These are phyloP conservation scores for Cryptosporidium ubiquitum DNA, from an alignment of 169 alveolate genomes.

Conservation along the genomic window DNA sequence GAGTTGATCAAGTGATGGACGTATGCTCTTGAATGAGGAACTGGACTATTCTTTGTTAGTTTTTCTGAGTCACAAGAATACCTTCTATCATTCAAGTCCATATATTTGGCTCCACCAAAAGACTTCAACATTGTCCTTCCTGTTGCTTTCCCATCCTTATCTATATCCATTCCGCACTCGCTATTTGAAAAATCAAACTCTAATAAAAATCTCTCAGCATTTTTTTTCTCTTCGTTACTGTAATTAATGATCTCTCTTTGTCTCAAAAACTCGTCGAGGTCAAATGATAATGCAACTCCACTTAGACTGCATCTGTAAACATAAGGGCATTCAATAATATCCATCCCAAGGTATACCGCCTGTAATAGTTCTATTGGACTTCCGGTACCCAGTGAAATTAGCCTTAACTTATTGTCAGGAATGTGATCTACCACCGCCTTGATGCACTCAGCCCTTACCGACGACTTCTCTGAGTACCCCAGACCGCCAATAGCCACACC, in stretches of 20 bases:
- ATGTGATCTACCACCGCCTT: conserved; percentile 25
- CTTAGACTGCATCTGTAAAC: conserved; percentile 40
- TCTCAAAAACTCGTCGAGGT: conserved; percentile 40
- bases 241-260: neutral
- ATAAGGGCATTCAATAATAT: conserved; percentile 59
- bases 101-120: conserved; percentile 68
- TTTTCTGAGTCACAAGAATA: conserved; percentile 24
- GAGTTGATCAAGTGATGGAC: conserved; percentile 63
- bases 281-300: conserved; percentile 44
- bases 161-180: neutral
- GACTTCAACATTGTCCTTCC: neutral
- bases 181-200: conserved; percentile 39
- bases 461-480: conserved; percentile 47
- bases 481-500: conserved; percentile 69
- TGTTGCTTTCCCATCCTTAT: neutral
- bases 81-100: conserved; percentile 42
- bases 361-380: conserved; percentile 67
- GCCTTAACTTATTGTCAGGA: conserved; percentile 30
- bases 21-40: conserved; percentile 52
- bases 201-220: conserved; percentile 21
- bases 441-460: conserved; percentile 43
- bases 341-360: conserved; percentile 50
- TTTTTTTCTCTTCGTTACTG: conserved; percentile 13
- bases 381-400: conserved; percentile 37
- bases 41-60: conserved; percentile 43